Base-by-base conservation (phyloP, 257 asterid genomes). In the Scutellaria baicalensis region DNA sequence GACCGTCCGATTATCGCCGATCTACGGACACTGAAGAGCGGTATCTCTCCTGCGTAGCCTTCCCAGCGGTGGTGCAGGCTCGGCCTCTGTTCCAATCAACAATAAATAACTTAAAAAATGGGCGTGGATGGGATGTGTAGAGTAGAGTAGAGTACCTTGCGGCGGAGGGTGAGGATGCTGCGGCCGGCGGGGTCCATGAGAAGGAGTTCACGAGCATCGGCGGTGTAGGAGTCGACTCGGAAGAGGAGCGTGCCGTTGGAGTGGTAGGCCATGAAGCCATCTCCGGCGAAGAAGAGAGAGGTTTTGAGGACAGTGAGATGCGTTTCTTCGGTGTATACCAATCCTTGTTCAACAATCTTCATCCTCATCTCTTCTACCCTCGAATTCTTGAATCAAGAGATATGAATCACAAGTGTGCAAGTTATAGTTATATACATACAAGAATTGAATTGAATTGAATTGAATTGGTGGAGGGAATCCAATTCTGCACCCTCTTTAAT, bases 41-140 rank as follows among this genome's bases (percentile, higher is more conserved):
- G 84, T 59, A 81, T 80, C 43, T 90, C 96, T 7, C 96, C 95
- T 2, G 52, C 48, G 64, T 78, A 90, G 12, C 95, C 95, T 68
- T 87, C 95, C 96, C 95, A 88, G 5, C 96, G 81, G 10, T 80
- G 83, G 70, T 90, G 96, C 27, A 90, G 75, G 62, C 96, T 90
- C 61, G 95, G 93, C 73, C 95, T 79, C 96, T 87, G 83, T 55
- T 52, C 6, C 31, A 50, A 0, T 33, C n/a, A 10, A 5, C 17
- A 61, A 16, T 9, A 4, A 3, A 12, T 38, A 38, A 10, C 42
- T 60, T 35, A 6, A 54, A 20, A 39, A 55, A 27, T 27, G 0
- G 3, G 33, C 4, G 33, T 2, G 33, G 33, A 27, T 27, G 5
- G 33, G 33, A 27, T 2, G 33, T 2, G 33, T 2, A 3, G 31